phyloP scores from a whole-genome alignment of 1,139 yeast species.

The Geotrichum carabidarum region DNA sequence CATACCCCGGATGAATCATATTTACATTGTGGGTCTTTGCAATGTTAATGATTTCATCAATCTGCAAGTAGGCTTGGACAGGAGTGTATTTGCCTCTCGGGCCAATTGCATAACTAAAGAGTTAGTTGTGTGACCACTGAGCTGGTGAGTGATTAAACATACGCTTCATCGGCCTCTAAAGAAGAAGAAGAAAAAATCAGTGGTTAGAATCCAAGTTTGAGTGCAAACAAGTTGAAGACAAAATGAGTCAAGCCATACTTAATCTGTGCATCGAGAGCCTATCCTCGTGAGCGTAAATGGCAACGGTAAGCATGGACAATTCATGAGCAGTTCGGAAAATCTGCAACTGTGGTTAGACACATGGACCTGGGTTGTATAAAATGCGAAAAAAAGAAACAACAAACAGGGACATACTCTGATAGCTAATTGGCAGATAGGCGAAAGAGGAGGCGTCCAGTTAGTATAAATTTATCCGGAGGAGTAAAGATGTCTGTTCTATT shows the following conservation, averaged over 20 bases:
- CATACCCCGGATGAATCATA: conserved; percentile 99
- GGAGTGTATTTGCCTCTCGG: conserved; percentile 86
- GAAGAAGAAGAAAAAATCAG: not conserved
- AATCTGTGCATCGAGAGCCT: conserved; percentile 90
- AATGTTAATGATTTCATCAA: conserved; percentile 88
- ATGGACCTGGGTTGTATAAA: not conserved
- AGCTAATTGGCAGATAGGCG: conserved; percentile 19
- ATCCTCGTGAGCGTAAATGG: conserved; percentile 95
- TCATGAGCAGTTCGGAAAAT: conserved; percentile 97
- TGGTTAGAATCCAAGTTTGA: not conserved
- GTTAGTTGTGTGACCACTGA: not conserved
- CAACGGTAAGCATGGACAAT: conserved; percentile 94
- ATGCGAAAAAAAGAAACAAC: not conserved
- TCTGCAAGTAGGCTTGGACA: conserved; percentile 92
- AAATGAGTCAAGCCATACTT: conserved; percentile 29
- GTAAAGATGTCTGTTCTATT: too few relatives aligned
- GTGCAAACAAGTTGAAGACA: not conserved
- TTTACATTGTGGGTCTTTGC: conserved; percentile 84
- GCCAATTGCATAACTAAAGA: conserved; percentile 66
- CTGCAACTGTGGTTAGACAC: conserved; percentile 25
- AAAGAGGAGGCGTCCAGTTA: not conserved
- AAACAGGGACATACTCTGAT: conserved; percentile 24
- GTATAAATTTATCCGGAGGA: too few relatives aligned
- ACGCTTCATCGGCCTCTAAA: conserved; percentile 40
- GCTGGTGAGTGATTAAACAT: conserved; percentile 16